Base-by-base conservation (phyloP, 1,139 yeast genomes). In the Pneumocystis murina region DNA sequence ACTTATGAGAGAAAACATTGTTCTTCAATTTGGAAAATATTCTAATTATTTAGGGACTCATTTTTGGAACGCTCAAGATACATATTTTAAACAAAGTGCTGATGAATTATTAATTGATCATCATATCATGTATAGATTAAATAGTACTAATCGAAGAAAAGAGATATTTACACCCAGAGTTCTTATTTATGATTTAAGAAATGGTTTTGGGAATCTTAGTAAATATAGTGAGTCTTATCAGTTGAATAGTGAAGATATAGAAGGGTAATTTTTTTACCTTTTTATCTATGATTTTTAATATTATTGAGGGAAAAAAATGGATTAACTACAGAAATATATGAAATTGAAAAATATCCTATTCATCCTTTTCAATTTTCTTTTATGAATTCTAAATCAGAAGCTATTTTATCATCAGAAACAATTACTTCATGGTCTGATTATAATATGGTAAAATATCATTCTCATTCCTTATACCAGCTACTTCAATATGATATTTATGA, bases 351-450 rank as follows among this genome's bases (percentile, higher is more conserved):
- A 66, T 61, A 64, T 38, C 64, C 63, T 8, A 60, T 59, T 33
- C 65, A 64, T 35, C 35, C 38, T 54, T 81, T 84, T 1, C 73
- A 89, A 40, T 95, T 87, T 72, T 64, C 72, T 1, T 84, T 84
- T 0, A 64, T 66, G 16, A 64, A 64, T 20, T 67, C 70, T 3
- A 69, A 73, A 7, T 48, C 33, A 3, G 62, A 65, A 4, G 30
- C 30, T 36, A 16, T 57, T 20, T 73, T 87, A 60, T 72, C 73
- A 3, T 68, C 70, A 0, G 70, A 70, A 0, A 80, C 80, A 62
- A 82, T 89, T 0, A 74, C 73, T 57, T 87, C 82, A 70, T 92
- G 97, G 97, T 79, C 92, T 0, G 96, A 90, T 72, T 89, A 85
- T 71, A 79, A 85, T 61, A 81, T 84, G 69, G 79, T 90, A 64